Base-by-base conservation (phyloP, 225 moss, liverwort and hornwort species). In the Polytrichum commune region DNA sequence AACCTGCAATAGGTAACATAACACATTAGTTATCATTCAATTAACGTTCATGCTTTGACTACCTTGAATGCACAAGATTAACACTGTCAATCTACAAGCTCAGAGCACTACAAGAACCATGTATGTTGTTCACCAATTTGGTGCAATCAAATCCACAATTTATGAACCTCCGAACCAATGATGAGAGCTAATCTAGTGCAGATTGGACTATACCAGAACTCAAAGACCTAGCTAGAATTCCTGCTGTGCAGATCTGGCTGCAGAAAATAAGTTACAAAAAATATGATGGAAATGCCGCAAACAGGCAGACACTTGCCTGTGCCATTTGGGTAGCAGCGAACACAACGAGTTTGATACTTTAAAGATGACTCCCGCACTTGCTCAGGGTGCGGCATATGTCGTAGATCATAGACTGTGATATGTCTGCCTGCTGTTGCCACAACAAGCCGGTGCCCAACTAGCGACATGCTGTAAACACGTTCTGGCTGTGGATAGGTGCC, bases 311-410 rank as follows among this genome's bases (percentile, higher is more conserved):
- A 0, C 68, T 68, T 83, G 78, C 95, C 97, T 89, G 94, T 94
- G 80, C 92, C 91, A 55, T 98, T 98, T 16, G 97, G 97, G 80
- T 98, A 98, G 77, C 97, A 94, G 53, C 97, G 86, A 24, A 98
- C 94, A 68, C 97, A 94, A 83, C 97, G 92, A 30, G 97, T 98
- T 81, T 98, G 97, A 70, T 98, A 98, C 69, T 98, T 98, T 22
- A 98, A 81, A 25, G 97, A 94, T 8, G 97, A 98, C 80, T 98
- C 94, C 27, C 97, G 89, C 24, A 78, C 81, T 71, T 91, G 97
- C 73, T 98, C 97, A 25, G 94, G 87, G 60, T 90, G 90, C 29
- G 91, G 82, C 97, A 98, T 94, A 9, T 91, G 91, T 27, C 97
- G 94, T 29, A 98, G 73, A 74, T 98, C 97, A 65, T 94, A 98